These are phyloP conservation scores for Mentha longifolia DNA, from an alignment of 257 asterid genomes.

Conservation along the genomic window DNA sequence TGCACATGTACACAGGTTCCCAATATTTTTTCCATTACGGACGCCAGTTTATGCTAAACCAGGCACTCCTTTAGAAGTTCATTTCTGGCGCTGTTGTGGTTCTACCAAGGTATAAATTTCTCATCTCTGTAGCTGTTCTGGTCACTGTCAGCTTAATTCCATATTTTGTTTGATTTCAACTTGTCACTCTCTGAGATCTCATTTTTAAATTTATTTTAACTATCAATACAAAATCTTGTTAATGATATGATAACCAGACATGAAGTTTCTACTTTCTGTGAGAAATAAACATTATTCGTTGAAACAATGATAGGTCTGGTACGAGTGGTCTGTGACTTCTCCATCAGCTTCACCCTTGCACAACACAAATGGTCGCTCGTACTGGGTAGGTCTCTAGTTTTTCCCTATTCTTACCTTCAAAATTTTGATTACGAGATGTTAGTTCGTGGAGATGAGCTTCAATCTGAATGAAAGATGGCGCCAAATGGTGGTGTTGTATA, in stretches of 20 bases:
- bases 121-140: background rate
- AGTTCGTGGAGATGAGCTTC: background rate
- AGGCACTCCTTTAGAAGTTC: constrained; percentile 74
- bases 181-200: background rate
- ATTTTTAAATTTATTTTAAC: background rate
- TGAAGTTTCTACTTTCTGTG: background rate
- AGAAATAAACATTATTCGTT: background rate
- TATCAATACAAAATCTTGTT: background rate
- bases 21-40: constrained; percentile 93
- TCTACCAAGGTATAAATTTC: constrained; percentile 69
- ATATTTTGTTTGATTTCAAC: background rate
- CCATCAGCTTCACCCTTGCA: constrained; percentile 79
- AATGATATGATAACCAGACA: background rate
- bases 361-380: constrained; percentile 90
- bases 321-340: constrained; percentile 87
- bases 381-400: constrained; percentile 88
- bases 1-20: constrained; percentile 60
- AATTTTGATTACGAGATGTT: background rate
- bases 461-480: constrained; percentile 1
- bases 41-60: constrained; percentile 65
- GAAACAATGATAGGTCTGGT: constrained; percentile 75
- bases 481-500: constrained; percentile 33
- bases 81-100: constrained; percentile 94
- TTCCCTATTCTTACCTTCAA: background rate
- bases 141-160: background rate